Conservation (phyloP, 768 basidiomycete genomes). For the Mycena galopus region DNA sequence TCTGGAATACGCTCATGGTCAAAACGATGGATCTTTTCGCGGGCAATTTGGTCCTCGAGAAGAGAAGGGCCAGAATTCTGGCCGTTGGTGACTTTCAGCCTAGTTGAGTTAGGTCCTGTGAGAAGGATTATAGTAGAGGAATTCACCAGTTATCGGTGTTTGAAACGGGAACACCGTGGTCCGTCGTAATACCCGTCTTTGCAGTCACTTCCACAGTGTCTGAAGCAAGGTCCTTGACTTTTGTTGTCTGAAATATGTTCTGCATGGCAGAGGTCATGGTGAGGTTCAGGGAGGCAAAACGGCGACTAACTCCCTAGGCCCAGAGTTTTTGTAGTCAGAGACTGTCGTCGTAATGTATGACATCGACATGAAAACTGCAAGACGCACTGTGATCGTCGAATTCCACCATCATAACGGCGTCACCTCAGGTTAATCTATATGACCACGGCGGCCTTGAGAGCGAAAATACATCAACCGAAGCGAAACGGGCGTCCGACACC, state of each 20-base stretch:
- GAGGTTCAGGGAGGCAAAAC: background rate
- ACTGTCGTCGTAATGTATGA: background rate
- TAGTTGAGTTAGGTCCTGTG: constrained; percentile 37
- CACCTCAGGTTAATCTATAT: background rate
- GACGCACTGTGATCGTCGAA: background rate
- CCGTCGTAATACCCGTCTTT: constrained; percentile 68
- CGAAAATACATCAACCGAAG: background rate
- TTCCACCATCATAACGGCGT: background rate
- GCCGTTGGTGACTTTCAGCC: constrained; percentile 67
- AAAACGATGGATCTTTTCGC: constrained; percentile 59
- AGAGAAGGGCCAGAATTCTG: constrained; percentile 74
- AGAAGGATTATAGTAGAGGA: constrained; percentile 12
- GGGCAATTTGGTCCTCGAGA: constrained; percentile 77
- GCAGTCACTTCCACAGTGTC: too few species aligned
- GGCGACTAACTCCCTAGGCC: background rate
- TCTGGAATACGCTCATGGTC: constrained; percentile 94
- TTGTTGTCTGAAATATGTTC: background rate
- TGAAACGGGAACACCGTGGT: constrained; percentile 68
- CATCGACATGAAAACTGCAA: background rate
- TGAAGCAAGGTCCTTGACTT: background rate
- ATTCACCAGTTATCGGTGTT: constrained; percentile 81
- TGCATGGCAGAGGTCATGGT: background rate
- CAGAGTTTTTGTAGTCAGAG: background rate
- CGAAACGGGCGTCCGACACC: too few species aligned
- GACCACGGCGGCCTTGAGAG: background rate